Evolutionary conservation across 2,329 filamentous ascomycete species (phyloP), one percentile per base, ranked within the genome.

Genomic region (Alternaria sp.): DNA sequence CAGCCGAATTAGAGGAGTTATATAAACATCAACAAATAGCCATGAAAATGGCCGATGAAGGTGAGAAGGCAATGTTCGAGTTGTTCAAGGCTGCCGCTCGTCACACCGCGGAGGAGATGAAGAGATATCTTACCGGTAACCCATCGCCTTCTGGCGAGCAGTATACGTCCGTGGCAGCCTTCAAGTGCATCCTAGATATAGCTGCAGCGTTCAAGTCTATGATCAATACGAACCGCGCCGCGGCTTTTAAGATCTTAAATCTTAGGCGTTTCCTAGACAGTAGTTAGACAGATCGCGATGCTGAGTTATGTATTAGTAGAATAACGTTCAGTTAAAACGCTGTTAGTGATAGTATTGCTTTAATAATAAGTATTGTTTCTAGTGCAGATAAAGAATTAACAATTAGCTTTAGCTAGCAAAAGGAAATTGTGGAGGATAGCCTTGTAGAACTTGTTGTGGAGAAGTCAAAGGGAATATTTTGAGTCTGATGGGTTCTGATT

Each of bases 181-280:
- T 63, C 51, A 54, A 58, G 11, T 28, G 23, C 23, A 63, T 63
- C 2, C 41, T 54, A 0, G 54, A 71, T 42, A 70, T 81, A 46
- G 55, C 70, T 2, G 56, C 53, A 4, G 50, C 73, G 14, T 77
- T 79, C 45, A 60, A 67, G n/a, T 69, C 70, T 0, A 77, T 76
- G 52, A 17, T 81, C 4, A 80, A 79, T 3, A 75, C 76, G 28
- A 61, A 70, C 1, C 70, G 80, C 9, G 72, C 68, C 4, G 65
- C 69, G 23, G 77, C 72, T 6, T 80, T 79, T 42, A 80, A 82
- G 58, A 64, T 82, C 8, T 81, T 80, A 0, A 82, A 82, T 65
- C 54, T 82, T 6, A 80, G 80, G 0, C 59, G 71, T 3, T 67
- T 80, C 31, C 26, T 8, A 5, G 6, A 14, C 17, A 5, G 14